phyloP scores from a whole-genome alignment of 345 rosid species.

The Gossypium herbaceum region DNA sequence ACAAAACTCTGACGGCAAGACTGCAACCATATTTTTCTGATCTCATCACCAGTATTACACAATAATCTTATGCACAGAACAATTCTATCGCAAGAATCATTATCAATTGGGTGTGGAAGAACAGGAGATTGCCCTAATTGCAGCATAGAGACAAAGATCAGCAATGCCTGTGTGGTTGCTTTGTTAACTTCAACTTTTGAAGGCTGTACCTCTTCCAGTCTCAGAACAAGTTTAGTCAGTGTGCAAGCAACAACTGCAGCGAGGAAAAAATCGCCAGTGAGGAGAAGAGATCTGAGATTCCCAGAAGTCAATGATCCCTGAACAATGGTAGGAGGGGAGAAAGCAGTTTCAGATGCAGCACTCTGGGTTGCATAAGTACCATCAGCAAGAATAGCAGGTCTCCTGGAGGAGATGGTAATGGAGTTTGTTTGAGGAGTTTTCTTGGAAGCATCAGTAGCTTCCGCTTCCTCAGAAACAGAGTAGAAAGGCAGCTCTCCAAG shows the following conservation, averaged over 20 bases:
- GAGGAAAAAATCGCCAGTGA: slow-evolving; percentile 94
- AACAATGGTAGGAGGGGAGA: slow-evolving; percentile 57
- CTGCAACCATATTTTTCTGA: slow-evolving; percentile 82
- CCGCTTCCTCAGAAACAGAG: slow-evolving; percentile 57
- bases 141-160: slow-evolving; percentile 85
- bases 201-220: slow-evolving; percentile 91
- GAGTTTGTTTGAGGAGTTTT: slow-evolving; percentile 44
- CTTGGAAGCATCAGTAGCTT: slow-evolving; percentile 49
- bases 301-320: slow-evolving; percentile 72
- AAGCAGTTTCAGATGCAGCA: slow-evolving; percentile 78
- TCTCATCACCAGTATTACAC: slow-evolving; percentile 77
- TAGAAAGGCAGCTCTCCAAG: slow-evolving; percentile 75
- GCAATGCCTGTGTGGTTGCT: slow-evolving; percentile 55
- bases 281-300: slow-evolving; percentile 84
- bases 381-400: slow-evolving; percentile 77
- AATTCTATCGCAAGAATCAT: slow-evolving; percentile 84
- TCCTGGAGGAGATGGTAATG: slow-evolving; percentile 53
- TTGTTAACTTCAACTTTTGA: slow-evolving; percentile 74
- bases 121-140: slow-evolving; percentile 90
- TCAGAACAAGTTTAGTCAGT: slow-evolving; percentile 79
- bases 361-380: slow-evolving; percentile 84
- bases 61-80: slow-evolving; percentile 72
- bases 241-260: slow-evolving; percentile 95
- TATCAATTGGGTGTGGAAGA: slow-evolving; percentile 93
- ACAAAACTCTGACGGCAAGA: slow-evolving; percentile 91